A percentile compares a stretch with the other conserved stretches of the same genome.
Evolutionary conservation across 2,329 filamentous ascomycete species (phyloP).

Genomic region (Hypoxylon rubiginosum): DNA sequence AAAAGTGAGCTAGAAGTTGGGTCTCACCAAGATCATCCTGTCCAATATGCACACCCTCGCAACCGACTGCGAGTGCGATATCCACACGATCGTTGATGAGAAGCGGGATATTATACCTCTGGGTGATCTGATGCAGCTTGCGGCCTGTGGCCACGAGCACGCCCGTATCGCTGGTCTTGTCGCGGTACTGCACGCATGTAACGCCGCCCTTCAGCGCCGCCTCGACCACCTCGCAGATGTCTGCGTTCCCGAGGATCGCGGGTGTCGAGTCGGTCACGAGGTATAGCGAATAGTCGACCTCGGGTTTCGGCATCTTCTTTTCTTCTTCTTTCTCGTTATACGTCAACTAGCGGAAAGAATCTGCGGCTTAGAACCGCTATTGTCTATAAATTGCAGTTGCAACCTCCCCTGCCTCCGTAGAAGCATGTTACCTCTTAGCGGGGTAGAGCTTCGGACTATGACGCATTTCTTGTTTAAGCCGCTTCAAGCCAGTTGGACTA

Average conservation of each 20-base stretch:
- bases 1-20: neutral
- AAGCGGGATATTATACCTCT: constrained; percentile 77
- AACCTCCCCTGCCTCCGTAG: no score
- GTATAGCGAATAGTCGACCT: constrained; percentile 84
- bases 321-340: constrained; percentile 10
- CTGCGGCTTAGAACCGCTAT: neutral
- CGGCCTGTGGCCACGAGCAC: constrained; percentile 78
- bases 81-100: constrained; percentile 95
- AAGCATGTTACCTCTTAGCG: constrained; percentile 32
- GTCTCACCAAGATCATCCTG: constrained; percentile 88
- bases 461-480: neutral
- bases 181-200: constrained; percentile 89
- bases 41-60: constrained; percentile 93
- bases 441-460: constrained; percentile 7
- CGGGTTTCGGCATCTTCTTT: constrained; percentile 52
- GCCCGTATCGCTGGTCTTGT: constrained; percentile 84
- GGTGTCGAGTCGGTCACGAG: constrained; percentile 95
- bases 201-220: constrained; percentile 83
- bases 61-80: constrained; percentile 85
- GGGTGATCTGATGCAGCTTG: constrained; percentile 78
- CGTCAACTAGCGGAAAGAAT: neutral
- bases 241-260: constrained; percentile 78
- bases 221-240: constrained; percentile 80
- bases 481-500: neutral
- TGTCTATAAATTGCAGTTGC: constrained; percentile 18